Base-by-base conservation (phyloP, 2,329 filamentous ascomycete species). In the Ascochyta viciae-villosae region DNA sequence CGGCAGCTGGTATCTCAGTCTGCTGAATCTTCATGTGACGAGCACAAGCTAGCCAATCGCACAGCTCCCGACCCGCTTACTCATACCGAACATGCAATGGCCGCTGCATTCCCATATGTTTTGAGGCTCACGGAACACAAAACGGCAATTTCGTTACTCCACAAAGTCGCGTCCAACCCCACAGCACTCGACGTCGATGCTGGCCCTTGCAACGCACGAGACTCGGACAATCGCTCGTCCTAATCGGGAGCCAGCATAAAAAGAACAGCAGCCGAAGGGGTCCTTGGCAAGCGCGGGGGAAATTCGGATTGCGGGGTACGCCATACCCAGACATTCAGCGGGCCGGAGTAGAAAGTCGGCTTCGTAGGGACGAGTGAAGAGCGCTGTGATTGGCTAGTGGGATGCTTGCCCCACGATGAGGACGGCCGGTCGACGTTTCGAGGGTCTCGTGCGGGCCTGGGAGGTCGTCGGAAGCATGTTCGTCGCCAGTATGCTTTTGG, bases 241-340 rank as follows among this genome's bases (percentile, higher is more conserved):
- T 26, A 45, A 40, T 45, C 54, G 49, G 48, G 39, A 53, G 54
- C 44, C 10, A 52, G 43, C 48, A 48, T 39, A 3, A 44, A 42
- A 5, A 34, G 31, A 44, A 49, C 43, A 39, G 9, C 39, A 53
- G 39, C 48, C 54, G 48, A 49, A 41, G 12, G 33, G 7, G 23
- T 26, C 27, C 27, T 39, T 38, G 19, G 26, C 15, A 34, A 47
- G 35, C 38, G 49, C 49, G 54, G 54, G 41, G 67, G 58, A 60
- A 48, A 53, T 50, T 54, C 44, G 42, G 42, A 63, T 50, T 56
- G 68, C 65, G 67, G 67, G 63, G 67, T 65, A 57, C 47, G 23
- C 37, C 24, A 49, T 27, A 24, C 41, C 34, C 22, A 58, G 58
- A 19, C 40, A 42, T 35, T 45, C 47, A 42, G 51, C n/a, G 24